phyloP scores from a whole-genome alignment of 805 yeast genomes.

The Metschnikowia aberdeeniae region DNA sequence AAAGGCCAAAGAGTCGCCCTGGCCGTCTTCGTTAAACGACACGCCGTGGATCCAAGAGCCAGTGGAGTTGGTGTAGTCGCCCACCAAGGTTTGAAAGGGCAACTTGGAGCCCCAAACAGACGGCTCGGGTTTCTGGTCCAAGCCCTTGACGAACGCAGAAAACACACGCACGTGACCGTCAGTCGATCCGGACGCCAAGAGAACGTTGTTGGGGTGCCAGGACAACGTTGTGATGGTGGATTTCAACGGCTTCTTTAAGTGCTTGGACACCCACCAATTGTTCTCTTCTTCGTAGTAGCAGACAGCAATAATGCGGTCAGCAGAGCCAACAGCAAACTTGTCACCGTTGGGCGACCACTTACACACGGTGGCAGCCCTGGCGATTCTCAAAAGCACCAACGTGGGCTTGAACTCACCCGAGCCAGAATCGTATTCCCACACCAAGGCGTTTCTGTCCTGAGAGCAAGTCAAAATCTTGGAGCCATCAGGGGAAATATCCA shows the following conservation, averaged over 20 bases:
- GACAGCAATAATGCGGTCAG: constrained; percentile 90
- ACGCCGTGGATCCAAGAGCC: constrained; percentile 94
- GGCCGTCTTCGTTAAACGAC: constrained; percentile 72
- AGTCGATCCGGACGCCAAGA: constrained; percentile 86
- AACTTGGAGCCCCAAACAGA: constrained; percentile 91
- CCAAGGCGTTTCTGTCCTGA: constrained; percentile 96
- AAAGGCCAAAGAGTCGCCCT: constrained; percentile 61
- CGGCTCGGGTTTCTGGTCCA: constrained; percentile 78
- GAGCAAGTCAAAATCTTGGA: constrained; percentile 87
- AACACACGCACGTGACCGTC: constrained; percentile 91
- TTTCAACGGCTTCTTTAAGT: constrained; percentile 89
- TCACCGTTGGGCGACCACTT: constrained; percentile 94
- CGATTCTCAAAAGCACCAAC: constrained; percentile 84
- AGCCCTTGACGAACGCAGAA: constrained; percentile 81
- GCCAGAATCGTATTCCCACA: constrained; percentile 72
- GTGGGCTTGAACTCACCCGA: constrained; percentile 74
- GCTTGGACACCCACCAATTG: constrained; percentile 99
- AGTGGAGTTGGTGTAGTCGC: constrained; percentile 63
- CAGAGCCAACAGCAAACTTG: constrained; percentile 96
- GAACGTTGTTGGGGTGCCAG: constrained; percentile 92
- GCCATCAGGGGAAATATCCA: constrained; percentile 85
- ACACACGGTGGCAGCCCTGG: constrained; percentile 91
- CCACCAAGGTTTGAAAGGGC: constrained; percentile 90
- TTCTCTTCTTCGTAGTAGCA: constrained; percentile 95
- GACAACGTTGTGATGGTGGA: constrained; percentile 78